Evolutionary conservation across 345 rosid genomes (phyloP).

Genomic region (Boechera divaricarpa): DNA sequence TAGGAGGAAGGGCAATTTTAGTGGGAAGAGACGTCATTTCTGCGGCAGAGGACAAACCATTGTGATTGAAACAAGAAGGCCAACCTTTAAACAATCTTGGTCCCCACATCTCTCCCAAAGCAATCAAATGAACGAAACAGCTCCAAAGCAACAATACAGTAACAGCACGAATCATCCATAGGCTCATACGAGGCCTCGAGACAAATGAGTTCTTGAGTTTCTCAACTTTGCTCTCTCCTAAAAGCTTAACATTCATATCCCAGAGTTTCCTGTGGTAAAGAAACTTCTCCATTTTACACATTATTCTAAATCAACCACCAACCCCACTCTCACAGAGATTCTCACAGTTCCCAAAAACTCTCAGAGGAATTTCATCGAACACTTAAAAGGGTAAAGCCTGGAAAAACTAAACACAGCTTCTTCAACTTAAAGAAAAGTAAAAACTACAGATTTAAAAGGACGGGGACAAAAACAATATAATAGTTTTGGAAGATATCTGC

Average conservation of each 20-base stretch:
- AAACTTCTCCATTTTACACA: constrained; percentile 56
- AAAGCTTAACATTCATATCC: constrained; percentile 62
- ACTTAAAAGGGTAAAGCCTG: constrained; percentile 4
- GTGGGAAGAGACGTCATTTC: constrained; percentile 55
- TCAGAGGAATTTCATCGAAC: constrained; percentile 42
- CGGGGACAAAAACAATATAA: background rate
- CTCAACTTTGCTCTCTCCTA: constrained; percentile 63
- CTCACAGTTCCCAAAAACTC: constrained; percentile 22
- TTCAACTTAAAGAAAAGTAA: background rate
- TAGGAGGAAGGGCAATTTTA: constrained; percentile 71
- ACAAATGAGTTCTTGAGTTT: constrained; percentile 58
- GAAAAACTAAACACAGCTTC: constrained; percentile 10
- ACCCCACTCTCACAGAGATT: background rate
- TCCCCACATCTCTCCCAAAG: constrained; percentile 85
- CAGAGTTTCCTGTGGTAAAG: constrained; percentile 53
- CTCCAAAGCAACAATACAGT: constrained; percentile 74
- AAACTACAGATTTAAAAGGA: constrained; percentile 2
- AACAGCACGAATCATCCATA: constrained; percentile 78
- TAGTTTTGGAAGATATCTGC: constrained; percentile 2
- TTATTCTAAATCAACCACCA: background rate
- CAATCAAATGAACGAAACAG: constrained; percentile 74
- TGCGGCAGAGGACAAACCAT: constrained; percentile 47
- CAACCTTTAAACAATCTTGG: constrained; percentile 78
- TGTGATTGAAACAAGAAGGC: constrained; percentile 81
- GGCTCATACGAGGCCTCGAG: constrained; percentile 69